Percentiles rank a stretch among this genome's conserved stretches.
Evolutionary conservation across 768 basidiomycete genomes (phyloP).

Genomic region (Mycena leptocephala): DNA sequence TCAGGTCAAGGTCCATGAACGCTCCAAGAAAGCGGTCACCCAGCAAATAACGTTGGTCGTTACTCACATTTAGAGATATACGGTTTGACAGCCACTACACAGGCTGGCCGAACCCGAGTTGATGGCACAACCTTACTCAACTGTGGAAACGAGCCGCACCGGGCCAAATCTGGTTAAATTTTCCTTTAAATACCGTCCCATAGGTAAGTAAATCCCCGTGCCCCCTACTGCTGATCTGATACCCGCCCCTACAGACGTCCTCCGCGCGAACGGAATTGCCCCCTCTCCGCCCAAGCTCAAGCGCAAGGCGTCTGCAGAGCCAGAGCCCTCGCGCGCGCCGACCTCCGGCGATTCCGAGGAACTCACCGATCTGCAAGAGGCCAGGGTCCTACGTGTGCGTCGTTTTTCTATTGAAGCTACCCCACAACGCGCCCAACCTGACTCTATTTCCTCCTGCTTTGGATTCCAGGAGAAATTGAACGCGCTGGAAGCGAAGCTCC

Average conservation of each 20-base stretch:
- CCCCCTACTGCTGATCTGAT: not conserved
- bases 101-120: constrained; percentile 3
- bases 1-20: constrained; percentile 23
- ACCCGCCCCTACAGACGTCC: constrained; percentile 6
- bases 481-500: not conserved
- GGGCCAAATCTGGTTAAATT: constrained; percentile 29
- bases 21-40: constrained; percentile 29
- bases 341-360: not conserved
- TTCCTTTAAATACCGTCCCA: constrained; percentile 29
- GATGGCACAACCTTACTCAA: not conserved
- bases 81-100: not conserved
- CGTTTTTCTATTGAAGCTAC: too few species aligned
- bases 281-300: not conserved
- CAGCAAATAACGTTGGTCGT: constrained; percentile 29
- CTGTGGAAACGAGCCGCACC: not conserved
- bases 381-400: constrained; percentile 13
- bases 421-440: not conserved
- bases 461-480: not conserved
- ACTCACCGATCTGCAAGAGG: not conserved
- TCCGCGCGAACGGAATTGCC: constrained; percentile 30
- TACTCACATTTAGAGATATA: not conserved
- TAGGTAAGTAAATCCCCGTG: not conserved
- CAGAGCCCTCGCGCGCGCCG: not conserved
- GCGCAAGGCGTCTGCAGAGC: not conserved
- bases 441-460: not conserved